Conservation (phyloP, 768 basidiomycete genomes). For the Tylopilus balloui region DNA sequence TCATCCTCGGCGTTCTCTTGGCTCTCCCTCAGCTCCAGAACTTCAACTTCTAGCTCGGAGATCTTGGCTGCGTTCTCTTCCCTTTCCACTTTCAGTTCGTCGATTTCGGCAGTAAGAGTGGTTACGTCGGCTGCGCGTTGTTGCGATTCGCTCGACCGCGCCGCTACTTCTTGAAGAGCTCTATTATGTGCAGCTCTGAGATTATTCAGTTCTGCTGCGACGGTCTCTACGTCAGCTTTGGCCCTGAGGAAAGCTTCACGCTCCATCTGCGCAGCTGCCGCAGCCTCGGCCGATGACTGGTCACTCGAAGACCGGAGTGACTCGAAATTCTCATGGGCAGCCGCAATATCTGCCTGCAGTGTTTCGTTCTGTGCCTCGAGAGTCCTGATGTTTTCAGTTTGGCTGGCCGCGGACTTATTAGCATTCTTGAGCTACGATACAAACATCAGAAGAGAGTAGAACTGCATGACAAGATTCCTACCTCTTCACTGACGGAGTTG, state of each 20-base stretch:
- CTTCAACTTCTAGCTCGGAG: constrained; percentile 78
- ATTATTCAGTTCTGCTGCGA: constrained; percentile 47
- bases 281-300: constrained; percentile 38
- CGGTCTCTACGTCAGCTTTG: constrained; percentile 54
- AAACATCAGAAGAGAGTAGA: constrained; percentile 1
- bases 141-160: constrained; percentile 45
- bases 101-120: constrained; percentile 46
- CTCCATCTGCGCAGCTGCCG: constrained; percentile 53
- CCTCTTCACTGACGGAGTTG: constrained; percentile 46
- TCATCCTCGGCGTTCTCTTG: constrained; percentile 63
- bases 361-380: constrained; percentile 49
- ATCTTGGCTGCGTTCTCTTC: constrained; percentile 68
- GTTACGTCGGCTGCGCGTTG: constrained; percentile 40
- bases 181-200: constrained; percentile 48
- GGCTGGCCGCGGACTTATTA: constrained; percentile 37
- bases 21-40: constrained; percentile 70
- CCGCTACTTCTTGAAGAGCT: constrained; percentile 44
- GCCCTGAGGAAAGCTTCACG: constrained; percentile 62
- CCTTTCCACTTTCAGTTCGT: constrained; percentile 54
- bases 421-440: constrained; percentile 47
- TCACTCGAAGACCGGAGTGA: constrained; percentile 45
- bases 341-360: constrained; percentile 47
- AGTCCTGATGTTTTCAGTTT: constrained; percentile 42
- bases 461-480: constrained; percentile 27
- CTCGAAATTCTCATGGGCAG: constrained; percentile 51